phyloP scores from a whole-genome alignment of 2,329 filamentous ascomycete species.

The Cladosporium sp. region DNA sequence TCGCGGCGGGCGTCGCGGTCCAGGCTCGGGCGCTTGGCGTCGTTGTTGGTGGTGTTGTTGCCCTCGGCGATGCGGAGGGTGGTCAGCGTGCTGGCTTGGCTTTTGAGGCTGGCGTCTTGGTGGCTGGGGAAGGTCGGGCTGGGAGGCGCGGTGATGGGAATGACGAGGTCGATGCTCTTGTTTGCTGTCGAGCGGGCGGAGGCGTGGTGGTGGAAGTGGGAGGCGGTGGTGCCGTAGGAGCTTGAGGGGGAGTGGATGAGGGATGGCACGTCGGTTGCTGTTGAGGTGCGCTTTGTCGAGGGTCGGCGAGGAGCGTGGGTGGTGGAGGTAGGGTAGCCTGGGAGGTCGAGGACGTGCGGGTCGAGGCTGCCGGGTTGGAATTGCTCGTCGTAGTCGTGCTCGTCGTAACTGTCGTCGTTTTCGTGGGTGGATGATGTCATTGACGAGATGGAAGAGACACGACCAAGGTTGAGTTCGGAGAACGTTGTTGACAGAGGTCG shows the following conservation, averaged over 20 bases:
- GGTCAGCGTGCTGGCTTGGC: constrained; percentile 27
- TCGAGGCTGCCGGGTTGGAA: neutral
- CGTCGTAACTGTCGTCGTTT: neutral
- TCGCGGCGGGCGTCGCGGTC: neutral
- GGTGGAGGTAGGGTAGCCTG: constrained; percentile 5
- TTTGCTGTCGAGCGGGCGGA: constrained; percentile 29
- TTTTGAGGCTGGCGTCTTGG: constrained; percentile 27
- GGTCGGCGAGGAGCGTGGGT: neutral
- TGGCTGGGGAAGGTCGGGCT: constrained; percentile 15
- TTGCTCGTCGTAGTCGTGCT: constrained; percentile 7
- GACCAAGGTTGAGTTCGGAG: constrained; percentile 45
- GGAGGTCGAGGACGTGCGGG: constrained; percentile 5
- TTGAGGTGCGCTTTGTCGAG: constrained; percentile 10
- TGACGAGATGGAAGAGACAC: constrained; percentile 55
- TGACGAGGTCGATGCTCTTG: constrained; percentile 38
- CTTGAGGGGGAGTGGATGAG: constrained; percentile 43
- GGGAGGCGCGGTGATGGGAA: constrained; percentile 31
- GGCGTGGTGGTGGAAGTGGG: constrained; percentile 36
- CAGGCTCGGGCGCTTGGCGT: neutral
- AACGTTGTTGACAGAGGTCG: constrained; percentile 32
- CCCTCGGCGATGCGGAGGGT: constrained; percentile 26
- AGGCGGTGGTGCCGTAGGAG: constrained; percentile 36
- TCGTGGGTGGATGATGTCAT: neutral
- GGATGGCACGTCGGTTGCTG: constrained; percentile 36
- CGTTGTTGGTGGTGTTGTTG: constrained; percentile 3